Conservation (phyloP, 805 yeast genomes). For the Kuraishia molischiana region DNA sequence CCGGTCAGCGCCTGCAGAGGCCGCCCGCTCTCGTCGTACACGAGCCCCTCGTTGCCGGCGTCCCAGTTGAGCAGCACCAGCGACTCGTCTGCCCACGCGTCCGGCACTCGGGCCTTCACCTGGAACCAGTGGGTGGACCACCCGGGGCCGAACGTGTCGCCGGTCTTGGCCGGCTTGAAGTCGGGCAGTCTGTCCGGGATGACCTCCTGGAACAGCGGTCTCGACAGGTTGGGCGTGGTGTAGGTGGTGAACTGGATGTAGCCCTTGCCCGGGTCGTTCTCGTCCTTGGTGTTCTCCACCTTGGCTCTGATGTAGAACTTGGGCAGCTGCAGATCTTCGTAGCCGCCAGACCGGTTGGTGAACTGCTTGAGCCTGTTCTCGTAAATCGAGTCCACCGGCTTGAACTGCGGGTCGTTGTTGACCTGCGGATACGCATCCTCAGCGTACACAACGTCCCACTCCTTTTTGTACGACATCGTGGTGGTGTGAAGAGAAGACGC, state of each 20-base stretch:
- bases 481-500: no score
- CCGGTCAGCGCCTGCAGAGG: conserved; percentile 83
- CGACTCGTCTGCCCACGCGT: conserved; percentile 36
- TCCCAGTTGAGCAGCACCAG: conserved; percentile 70
- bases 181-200: conserved; percentile 34
- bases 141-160: conserved; percentile 82
- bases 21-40: conserved; percentile 55
- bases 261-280: conserved; percentile 21
- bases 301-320: conserved; percentile 64
- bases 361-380: conserved; percentile 69
- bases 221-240: conserved; percentile 59
- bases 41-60: conserved; percentile 75
- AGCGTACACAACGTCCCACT: no score
- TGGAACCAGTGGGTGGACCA: conserved; percentile 97
- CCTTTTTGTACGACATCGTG: no score
- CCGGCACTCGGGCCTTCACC: conserved; percentile 55
- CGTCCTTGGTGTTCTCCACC: conserved; percentile 28
- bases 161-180: conserved; percentile 52
- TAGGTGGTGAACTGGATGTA: conserved; percentile 54
- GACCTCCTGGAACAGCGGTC: conserved; percentile 58
- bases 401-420: conserved; percentile 53
- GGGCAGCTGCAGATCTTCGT: conserved; percentile 63
- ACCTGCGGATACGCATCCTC: conserved; percentile 22
- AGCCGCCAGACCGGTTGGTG: conserved; percentile 66
- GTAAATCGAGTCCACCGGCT: conserved; percentile 68